Evolutionary conservation across 2,329 filamentous ascomycete genomes (phyloP).

Genomic region (Epichloe coenophiala): DNA sequence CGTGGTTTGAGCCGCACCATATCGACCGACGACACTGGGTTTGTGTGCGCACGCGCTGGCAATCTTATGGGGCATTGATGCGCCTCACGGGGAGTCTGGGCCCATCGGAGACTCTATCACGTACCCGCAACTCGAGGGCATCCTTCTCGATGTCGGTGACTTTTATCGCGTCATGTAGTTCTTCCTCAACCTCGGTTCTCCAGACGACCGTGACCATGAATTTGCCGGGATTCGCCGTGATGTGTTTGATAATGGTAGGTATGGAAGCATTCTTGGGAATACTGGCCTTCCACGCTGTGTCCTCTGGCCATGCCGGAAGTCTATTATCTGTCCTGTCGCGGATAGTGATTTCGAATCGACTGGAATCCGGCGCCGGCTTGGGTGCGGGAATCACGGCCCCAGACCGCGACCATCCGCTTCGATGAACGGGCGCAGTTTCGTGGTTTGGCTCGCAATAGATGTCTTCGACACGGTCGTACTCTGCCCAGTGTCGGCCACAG

Average conservation of each 20-base stretch:
- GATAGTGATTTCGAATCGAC: neutral
- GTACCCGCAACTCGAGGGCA: neutral
- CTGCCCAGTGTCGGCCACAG: no score
- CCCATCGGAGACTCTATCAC: neutral
- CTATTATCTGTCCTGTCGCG: constrained; percentile 1
- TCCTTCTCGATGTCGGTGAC: neutral
- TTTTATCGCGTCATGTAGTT: neutral
- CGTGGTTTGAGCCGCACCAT: neutral
- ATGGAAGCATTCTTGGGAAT: neutral
- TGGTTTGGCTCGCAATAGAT: neutral
- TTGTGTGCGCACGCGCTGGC: no score
- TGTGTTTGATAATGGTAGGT: neutral
- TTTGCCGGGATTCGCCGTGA: neutral
- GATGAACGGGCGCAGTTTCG: neutral
- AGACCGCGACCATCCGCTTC: neutral
- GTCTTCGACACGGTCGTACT: no score
- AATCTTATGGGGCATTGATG: neutral
- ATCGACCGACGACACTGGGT: no score
- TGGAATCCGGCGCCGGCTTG: neutral
- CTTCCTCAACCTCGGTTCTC: neutral
- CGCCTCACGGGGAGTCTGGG: neutral
- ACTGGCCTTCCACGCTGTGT: neutral
- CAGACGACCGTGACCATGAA: neutral
- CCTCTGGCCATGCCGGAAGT: neutral
- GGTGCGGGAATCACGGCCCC: neutral